These are phyloP conservation scores for Peniophora sp. DNA, from an alignment of 1,284 basidiomycete species.

Conservation along the genomic window DNA sequence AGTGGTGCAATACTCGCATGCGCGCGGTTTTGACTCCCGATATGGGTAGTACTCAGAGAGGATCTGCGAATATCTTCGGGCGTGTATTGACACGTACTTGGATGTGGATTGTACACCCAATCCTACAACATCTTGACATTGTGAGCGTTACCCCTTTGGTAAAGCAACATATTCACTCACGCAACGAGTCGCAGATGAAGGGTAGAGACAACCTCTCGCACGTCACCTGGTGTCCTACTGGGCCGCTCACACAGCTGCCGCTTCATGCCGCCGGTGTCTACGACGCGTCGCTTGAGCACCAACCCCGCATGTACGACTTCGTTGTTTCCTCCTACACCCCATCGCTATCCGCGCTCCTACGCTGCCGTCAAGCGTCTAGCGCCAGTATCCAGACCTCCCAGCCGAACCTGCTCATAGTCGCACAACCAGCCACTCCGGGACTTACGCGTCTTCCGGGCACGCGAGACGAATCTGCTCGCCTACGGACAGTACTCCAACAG, in stretches of 20 bases:
- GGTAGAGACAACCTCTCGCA: constrained; percentile 6
- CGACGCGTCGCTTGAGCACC: neutral
- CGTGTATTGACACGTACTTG: neutral
- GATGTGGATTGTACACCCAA: neutral
- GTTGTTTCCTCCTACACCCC: constrained; percentile 17
- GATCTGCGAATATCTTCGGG: neutral
- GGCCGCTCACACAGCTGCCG: constrained; percentile 14
- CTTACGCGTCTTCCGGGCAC: too few relatives aligned
- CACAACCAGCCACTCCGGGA: constrained; percentile 1
- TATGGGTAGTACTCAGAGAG: too few relatives aligned
- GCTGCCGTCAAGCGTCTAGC: neutral
- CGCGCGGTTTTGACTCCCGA: neutral
- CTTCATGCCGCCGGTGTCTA: constrained; percentile 17
- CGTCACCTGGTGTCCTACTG: constrained; percentile 16
- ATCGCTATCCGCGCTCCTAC: constrained; percentile 7
- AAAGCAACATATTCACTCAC: too few relatives aligned
- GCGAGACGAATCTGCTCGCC: too few relatives aligned
- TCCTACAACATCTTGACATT: neutral
- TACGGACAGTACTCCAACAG: too few relatives aligned
- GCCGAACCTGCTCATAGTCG: constrained; percentile 1
- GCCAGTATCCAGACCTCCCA: neutral
- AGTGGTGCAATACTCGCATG: neutral
- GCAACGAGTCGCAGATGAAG: neutral
- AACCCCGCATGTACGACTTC: constrained; percentile 5
- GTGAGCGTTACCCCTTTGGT: too few relatives aligned